Conservation (phyloP, 2,329 filamentous ascomycete genomes). For the Periconia sp. region DNA sequence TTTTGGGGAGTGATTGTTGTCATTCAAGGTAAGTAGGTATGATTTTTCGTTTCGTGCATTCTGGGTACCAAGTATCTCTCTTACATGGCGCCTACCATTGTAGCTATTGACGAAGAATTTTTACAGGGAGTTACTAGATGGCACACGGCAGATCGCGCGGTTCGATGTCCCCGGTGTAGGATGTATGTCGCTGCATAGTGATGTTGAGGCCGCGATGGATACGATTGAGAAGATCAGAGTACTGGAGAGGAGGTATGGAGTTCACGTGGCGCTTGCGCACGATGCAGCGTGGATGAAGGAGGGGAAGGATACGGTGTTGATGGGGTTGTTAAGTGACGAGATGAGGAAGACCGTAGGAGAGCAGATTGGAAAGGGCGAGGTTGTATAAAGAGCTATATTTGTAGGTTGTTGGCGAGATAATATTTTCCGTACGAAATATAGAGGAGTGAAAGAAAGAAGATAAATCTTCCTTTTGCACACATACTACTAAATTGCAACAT, state of each 20-base stretch:
- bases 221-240: slow-evolving; percentile 28
- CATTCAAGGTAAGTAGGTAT: slow-evolving; percentile 28
- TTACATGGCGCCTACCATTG: slow-evolving; percentile 5
- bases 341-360: slow-evolving; percentile 26
- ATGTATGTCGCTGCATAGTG: slow-evolving; percentile 29
- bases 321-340: slow-evolving; percentile 29
- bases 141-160: slow-evolving; percentile 27
- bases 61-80: too few species aligned
- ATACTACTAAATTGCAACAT: too few species aligned
- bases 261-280: slow-evolving; percentile 34
- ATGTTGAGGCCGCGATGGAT: slow-evolving; percentile 25
- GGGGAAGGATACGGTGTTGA: slow-evolving; percentile 26
- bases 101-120: neutral
- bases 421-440: too few species aligned
- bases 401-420: neutral
- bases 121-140: slow-evolving; percentile 30
- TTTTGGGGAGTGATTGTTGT: slow-evolving; percentile 39
- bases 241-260: slow-evolving; percentile 24
- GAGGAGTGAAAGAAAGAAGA: too few species aligned
- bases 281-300: slow-evolving; percentile 33
- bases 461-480: too few species aligned
- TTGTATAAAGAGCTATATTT: slow-evolving; percentile 6
- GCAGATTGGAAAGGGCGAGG: slow-evolving; percentile 23
- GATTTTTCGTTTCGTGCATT: neutral
- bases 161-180: slow-evolving; percentile 25